phyloP scores from a whole-genome alignment of 2,329 filamentous ascomycete species.

The Colletotrichum sidae region DNA sequence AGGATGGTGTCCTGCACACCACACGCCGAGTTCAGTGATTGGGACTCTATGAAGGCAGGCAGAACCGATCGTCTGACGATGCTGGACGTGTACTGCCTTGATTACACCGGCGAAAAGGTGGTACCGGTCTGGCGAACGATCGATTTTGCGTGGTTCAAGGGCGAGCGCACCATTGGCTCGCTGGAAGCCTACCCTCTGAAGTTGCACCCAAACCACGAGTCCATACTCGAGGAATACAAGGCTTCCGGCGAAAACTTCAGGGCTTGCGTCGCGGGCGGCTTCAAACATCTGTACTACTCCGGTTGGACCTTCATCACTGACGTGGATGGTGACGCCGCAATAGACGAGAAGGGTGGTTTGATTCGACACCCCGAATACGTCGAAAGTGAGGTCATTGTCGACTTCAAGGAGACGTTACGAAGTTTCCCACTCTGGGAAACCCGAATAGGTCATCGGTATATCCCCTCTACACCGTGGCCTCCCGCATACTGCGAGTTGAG shows the following conservation, averaged over 20 bases:
- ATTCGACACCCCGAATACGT: background rate
- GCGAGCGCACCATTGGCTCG: background rate
- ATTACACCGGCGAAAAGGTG: background rate
- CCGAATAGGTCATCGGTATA: background rate
- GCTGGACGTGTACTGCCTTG: background rate
- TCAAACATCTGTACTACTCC: background rate
- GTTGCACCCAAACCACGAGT: background rate
- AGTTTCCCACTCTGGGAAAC: background rate
- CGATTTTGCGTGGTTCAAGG: background rate
- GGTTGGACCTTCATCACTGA: constrained; percentile 15
- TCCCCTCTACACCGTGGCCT: background rate
- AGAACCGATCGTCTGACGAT: background rate
- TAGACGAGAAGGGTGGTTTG: background rate
- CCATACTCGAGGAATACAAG: background rate
- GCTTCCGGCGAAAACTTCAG: background rate
- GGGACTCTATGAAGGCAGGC: background rate
- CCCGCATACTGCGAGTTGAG: background rate
- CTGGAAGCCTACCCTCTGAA: background rate
- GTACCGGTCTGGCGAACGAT: background rate
- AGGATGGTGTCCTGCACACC: background rate
- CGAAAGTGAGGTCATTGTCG: constrained; percentile 1
- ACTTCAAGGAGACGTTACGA: constrained; percentile 1
- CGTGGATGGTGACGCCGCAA: background rate
- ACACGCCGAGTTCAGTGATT: background rate
- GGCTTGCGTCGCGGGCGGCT: background rate